These are phyloP conservation scores for Blastomyces silverae DNA, from an alignment of 2,329 filamentous ascomycete genomes.

Conservation along the genomic window DNA sequence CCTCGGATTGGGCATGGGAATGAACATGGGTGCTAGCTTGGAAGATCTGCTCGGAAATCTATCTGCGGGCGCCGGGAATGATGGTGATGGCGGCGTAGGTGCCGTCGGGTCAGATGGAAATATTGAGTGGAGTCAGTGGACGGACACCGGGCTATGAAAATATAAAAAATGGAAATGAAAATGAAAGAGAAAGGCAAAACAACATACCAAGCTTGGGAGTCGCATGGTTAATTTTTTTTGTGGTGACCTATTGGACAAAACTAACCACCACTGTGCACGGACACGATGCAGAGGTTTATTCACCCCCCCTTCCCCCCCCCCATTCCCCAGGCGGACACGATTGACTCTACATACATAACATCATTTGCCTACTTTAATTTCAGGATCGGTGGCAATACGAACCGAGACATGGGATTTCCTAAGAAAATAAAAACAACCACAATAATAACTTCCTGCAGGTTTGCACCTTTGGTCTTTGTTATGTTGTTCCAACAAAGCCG, in stretches of 20 bases:
- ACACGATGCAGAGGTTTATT: background rate
- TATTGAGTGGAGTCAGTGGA: constrained; percentile 37
- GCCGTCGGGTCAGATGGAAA: background rate
- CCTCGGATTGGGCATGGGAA: constrained; percentile 23
- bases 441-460: background rate
- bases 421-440: background rate
- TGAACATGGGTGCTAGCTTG: constrained; percentile 34
- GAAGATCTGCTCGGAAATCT: constrained; percentile 39
- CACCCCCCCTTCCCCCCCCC: background rate
- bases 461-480: background rate
- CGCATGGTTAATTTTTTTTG: background rate
- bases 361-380: background rate
- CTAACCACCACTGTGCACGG: background rate
- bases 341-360: background rate
- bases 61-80: background rate
- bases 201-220: background rate
- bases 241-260: background rate
- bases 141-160: constrained; percentile 28
- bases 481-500: background rate
- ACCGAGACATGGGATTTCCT: background rate
- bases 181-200: background rate
- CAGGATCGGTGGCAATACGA: background rate
- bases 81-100: background rate
- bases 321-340: background rate
- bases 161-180: background rate